These are phyloP conservation scores for Pseudocercospora crystallina DNA, from an alignment of 2,329 filamentous ascomycete species.

Conservation along the genomic window DNA sequence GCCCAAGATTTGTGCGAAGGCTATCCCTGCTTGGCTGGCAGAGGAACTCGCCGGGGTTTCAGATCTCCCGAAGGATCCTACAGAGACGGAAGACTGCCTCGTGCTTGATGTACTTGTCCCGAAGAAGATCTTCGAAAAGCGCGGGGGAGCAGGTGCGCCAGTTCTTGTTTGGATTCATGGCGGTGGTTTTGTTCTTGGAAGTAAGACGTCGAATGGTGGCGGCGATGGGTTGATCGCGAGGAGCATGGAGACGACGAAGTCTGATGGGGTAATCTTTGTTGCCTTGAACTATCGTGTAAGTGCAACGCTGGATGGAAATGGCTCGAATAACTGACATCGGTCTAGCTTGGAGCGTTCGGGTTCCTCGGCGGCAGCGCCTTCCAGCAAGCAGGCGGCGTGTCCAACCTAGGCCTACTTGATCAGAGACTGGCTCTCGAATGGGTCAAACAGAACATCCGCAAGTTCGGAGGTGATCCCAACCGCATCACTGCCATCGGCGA, in stretches of 20 bases:
- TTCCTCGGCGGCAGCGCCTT: slow-evolving; percentile 49
- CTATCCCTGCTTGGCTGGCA: slow-evolving; percentile 47
- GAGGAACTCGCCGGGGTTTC: slow-evolving; percentile 15
- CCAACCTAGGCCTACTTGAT: slow-evolving; percentile 54
- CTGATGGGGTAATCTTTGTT: slow-evolving; percentile 47
- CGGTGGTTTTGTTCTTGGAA: slow-evolving; percentile 45
- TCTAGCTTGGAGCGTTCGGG: slow-evolving; percentile 51
- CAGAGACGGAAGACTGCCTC: slow-evolving; percentile 42
- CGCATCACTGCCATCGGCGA: slow-evolving; percentile 11
- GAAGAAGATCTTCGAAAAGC: slow-evolving; percentile 34
- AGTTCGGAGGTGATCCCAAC: slow-evolving; percentile 54
- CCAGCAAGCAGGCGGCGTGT: slow-evolving; percentile 40
- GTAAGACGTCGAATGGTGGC: slow-evolving; percentile 38
- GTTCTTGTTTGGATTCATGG: slow-evolving; percentile 49
- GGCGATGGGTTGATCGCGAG: slow-evolving; percentile 36
- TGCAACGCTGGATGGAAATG: no score
- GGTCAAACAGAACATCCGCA: slow-evolving; percentile 46
- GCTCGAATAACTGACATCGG: no score
- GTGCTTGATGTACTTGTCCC: slow-evolving; percentile 42
- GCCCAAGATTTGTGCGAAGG: slow-evolving; percentile 47
- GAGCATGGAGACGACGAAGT: slow-evolving; percentile 40
- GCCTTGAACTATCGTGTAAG: slow-evolving; percentile 51
- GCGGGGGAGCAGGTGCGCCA: no score
- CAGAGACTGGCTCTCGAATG: slow-evolving; percentile 59
- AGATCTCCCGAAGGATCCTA: slow-evolving; percentile 23